These are phyloP conservation scores for Magnolia officinalis DNA, from an alignment of 164 flowering plant genomes.

Conservation along the genomic window DNA sequence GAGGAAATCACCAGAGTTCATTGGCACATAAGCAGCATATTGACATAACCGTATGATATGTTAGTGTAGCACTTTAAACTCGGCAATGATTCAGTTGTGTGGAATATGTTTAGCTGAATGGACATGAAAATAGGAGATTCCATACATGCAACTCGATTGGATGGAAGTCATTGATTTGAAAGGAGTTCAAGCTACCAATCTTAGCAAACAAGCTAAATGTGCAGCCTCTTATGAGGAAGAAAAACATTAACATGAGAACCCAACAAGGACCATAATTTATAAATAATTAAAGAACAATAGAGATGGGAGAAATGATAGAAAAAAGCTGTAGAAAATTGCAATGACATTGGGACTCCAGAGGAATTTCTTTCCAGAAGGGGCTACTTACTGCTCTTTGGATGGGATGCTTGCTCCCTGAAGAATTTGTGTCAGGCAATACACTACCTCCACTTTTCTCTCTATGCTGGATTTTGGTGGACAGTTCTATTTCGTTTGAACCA, in stretches of 20 bases:
- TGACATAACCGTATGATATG: too few relatives aligned
- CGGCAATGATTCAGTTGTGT: too few relatives aligned
- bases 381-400: constrained; percentile 38
- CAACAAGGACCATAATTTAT: background rate
- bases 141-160: too few relatives aligned
- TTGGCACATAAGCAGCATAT: too few relatives aligned
- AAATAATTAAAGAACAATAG: background rate
- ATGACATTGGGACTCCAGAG: background rate
- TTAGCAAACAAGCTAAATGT: background rate
- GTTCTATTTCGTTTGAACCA: constrained; percentile 28
- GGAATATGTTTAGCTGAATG: too few relatives aligned
- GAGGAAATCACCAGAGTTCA: too few relatives aligned
- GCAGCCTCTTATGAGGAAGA: background rate
- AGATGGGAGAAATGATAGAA: background rate
- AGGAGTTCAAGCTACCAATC: too few relatives aligned
- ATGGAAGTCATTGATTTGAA: too few relatives aligned
- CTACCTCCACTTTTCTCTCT: constrained; percentile 42
- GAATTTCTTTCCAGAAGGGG: background rate
- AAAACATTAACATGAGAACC: background rate
- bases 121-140: too few relatives aligned
- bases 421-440: constrained; percentile 45
- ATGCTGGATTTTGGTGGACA: constrained; percentile 26
- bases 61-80: too few relatives aligned
- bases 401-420: constrained; percentile 33
- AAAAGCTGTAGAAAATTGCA: background rate